Evolutionary conservation across 2,329 filamentous ascomycete species (phyloP), one percentile per base, ranked within the genome.

Genomic region (Calonectria pauciramosa): DNA sequence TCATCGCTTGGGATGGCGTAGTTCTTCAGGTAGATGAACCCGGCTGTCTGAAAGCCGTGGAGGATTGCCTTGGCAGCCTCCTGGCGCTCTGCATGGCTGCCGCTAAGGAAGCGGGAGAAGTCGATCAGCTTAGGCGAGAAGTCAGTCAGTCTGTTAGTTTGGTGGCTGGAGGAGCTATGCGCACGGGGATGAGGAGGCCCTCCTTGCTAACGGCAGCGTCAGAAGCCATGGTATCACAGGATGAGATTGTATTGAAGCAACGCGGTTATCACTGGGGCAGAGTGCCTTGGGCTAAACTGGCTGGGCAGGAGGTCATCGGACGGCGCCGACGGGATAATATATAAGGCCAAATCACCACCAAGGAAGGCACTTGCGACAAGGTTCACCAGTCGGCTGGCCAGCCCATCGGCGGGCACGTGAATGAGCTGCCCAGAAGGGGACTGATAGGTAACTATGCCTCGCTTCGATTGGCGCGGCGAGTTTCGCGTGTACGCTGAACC

Each of bases 1-100:
- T 89, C 89, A 11, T 90, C 86, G 4, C 90, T 81, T 0, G 92
- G 85, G 74, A 98, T 93, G 51, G 94, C 91, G 78, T 96, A 93
- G 84, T 96, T 94, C 80, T 93, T 93, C 49, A 98, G 91, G 85
- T 98, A 98, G 82, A 98, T 91, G 88, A 98, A 98, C 72, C 96
- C 96, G 3, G 96, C 94, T 1, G 91, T 93, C 80, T 96, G 94
- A 87, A 98, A 98, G 52, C 95, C 96, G 68, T 92, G 83, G 16
- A 96, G 92, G 78, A 98, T 93, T 51, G 93, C 91, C 68, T 91
- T 85, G 28, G 95, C 96, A 1, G 94, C 92, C 54, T 89, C 86
- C 66, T 89, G 86, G 79, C 93, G 94, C 78, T 94, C 87, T 13
- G 88, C 80, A 0, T 90, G 86, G 26, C 89, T 88, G 41, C 94